Conservation (phyloP, 768 basidiomycete species). For the Tulasnella sp. region DNA sequence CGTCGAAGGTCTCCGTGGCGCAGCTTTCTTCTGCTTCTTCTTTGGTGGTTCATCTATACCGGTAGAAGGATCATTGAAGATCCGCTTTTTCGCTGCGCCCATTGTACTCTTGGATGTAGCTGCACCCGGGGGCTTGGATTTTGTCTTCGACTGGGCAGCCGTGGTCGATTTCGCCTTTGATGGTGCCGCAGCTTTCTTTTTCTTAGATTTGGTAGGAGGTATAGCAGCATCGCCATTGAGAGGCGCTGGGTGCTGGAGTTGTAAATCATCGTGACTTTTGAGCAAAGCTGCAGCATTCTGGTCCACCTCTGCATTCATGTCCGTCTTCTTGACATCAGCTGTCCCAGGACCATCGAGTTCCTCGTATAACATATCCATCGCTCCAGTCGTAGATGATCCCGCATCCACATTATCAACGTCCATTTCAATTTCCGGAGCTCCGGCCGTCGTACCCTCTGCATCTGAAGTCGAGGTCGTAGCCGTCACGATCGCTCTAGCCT, state of each 20-base stretch:
- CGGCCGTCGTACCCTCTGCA: neutral
- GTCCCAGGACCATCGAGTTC: neutral
- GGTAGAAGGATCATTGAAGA: no score
- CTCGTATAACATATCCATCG: neutral
- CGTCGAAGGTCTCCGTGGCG: neutral
- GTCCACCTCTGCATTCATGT: neutral
- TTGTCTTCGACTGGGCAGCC: no score
- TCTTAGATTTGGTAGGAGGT: neutral
- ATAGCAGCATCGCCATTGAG: no score
- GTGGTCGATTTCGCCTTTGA: neutral
- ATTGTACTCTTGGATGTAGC: no score
- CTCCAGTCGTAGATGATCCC: neutral
- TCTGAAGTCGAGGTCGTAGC: neutral
- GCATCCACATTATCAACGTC: neutral
- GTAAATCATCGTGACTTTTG: no score
- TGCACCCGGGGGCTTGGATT: no score
- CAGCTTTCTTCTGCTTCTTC: constrained; percentile 12
- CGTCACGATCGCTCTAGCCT: neutral
- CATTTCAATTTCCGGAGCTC: neutral
- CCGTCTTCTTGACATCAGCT: neutral
- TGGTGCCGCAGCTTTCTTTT: neutral
- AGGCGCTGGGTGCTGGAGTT: no score
- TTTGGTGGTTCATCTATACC: constrained; percentile 12
- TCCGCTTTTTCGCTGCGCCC: no score
- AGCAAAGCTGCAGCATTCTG: no score